Base-by-base conservation (phyloP, 2,329 filamentous ascomycete genomes). In the Eutypella sp. region DNA sequence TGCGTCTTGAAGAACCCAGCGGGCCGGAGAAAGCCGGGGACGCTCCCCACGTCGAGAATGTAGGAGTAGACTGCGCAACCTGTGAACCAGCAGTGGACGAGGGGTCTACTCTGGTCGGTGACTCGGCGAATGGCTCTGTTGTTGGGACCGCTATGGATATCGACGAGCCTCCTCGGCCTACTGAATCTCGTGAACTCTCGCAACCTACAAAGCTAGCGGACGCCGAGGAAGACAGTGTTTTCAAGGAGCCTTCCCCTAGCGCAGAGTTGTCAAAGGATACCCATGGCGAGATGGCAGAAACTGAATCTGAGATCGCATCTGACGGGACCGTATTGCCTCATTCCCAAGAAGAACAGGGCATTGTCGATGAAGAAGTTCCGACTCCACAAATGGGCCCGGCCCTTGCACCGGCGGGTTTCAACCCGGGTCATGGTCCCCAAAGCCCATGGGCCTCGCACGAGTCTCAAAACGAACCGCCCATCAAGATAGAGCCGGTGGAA, bases 391-490 rank as follows among this genome's bases (percentile, higher is more conserved):
- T 18, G 39, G 40, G 19, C 29, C 23, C 10, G 9, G 41, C 43
- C 13, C 16, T 29, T 10, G 34, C 22, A 13, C 25, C 38, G 13
- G 37, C 16, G 34, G 20, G 39, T 11, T 36, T 48, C 15, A 20
- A 29, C 5, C 37, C 45, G 10, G 24, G 44, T 13, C 15, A 38
- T 45, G 29, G 41, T 9, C 51, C 38, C 31, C 61, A 62, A 54
- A 62, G 58, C 42, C 62, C 58, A 11, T 63, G 57, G 61, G 48
- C 48, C 20, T 27, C 42, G 39, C 52, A 56, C 45, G 8, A 40
- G 44, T 38, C n/a, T n/a, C n/a, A n/a, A n/a, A 34, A 41, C 16
- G 27, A 42, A 29, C 43, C 42, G 24, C 18, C 53, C 10, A 47
- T 54, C 41, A 51, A 53, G 47, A 19, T 41, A 23, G 47, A 52